phyloP scores from a whole-genome alignment of 495 filamentous ascomycete species.

The Penicillium verhagenii region DNA sequence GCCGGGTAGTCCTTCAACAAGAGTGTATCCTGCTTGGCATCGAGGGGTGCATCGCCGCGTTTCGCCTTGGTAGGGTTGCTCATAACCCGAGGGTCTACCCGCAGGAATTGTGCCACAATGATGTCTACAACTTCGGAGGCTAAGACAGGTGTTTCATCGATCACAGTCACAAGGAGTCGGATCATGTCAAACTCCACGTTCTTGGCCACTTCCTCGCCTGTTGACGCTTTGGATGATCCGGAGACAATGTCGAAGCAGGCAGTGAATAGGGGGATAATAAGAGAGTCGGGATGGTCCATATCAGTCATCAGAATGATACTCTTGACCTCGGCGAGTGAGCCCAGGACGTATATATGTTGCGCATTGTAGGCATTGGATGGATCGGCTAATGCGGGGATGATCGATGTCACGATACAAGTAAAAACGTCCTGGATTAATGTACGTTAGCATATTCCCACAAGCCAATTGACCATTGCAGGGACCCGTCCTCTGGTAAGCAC shows the following conservation, averaged over 20 bases:
- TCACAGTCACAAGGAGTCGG: conserved; percentile 73
- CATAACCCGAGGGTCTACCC: conserved; percentile 66
- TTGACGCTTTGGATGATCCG: conserved; percentile 65
- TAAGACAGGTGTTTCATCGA: conserved; percentile 82
- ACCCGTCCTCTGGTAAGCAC: conserved; percentile 15
- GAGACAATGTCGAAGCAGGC: conserved; percentile 92
- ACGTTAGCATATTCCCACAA: conserved; percentile 4
- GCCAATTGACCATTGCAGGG: not conserved
- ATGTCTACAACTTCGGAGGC: conserved; percentile 85
- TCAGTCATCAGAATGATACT: conserved; percentile 94
- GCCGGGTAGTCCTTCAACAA: conserved; percentile 81
- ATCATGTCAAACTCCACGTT: conserved; percentile 94
- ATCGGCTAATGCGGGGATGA: conserved; percentile 82
- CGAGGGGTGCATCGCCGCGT: conserved; percentile 56
- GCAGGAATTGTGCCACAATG: conserved; percentile 91
- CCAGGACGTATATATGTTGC: conserved; percentile 86
- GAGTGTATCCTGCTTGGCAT: conserved; percentile 76
- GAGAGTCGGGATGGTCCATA: conserved; percentile 70
- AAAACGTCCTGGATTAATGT: conserved; percentile 74
- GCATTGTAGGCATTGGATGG: conserved; percentile 87
- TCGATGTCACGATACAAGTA: conserved; percentile 76
- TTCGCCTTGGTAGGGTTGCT: conserved; percentile 53
- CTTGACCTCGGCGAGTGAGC: conserved; percentile 87
- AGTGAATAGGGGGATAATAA: conserved; percentile 78
- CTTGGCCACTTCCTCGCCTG: conserved; percentile 78